Evolutionary conservation across 2,329 filamentous ascomycete species (phyloP).

Genomic region (Gaeumannomyces tritici): DNA sequence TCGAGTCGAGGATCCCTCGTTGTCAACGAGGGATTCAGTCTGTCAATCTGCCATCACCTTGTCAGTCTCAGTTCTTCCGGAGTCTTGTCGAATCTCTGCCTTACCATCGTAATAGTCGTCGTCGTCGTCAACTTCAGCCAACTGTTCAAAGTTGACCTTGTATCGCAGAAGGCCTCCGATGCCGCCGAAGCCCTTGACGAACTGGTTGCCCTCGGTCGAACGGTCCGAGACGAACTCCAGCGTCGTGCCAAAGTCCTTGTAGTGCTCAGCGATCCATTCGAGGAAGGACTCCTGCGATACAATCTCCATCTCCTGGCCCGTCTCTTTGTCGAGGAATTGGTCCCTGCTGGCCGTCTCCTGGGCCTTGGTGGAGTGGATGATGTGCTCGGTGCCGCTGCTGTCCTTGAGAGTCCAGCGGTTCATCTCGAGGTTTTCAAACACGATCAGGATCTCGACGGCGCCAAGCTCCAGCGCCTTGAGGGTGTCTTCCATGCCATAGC

Average conservation of each 20-base stretch:
- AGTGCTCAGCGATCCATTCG: slow-evolving; percentile 98
- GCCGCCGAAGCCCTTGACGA: slow-evolving; percentile 98
- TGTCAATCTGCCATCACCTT: slow-evolving; percentile 60
- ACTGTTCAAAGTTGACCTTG: slow-evolving; percentile 99
- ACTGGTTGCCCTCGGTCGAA: slow-evolving; percentile 97
- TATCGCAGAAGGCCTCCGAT: slow-evolving; percentile 96
- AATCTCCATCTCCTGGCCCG: slow-evolving; percentile 95
- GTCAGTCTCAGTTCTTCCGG: not conserved
- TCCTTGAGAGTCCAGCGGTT: slow-evolving; percentile 86
- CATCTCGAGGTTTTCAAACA: slow-evolving; percentile 95
- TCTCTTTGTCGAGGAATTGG: slow-evolving; percentile 90
- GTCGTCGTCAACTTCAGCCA: slow-evolving; percentile 83
- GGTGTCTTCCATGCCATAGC: slow-evolving; percentile 96
- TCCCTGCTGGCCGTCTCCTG: slow-evolving; percentile 68
- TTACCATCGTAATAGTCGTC: slow-evolving; percentile 78
- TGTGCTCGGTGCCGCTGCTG: slow-evolving; percentile 58
- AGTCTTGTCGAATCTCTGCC: slow-evolving; percentile 6
- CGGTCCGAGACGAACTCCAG: slow-evolving; percentile 97
- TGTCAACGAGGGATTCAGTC: slow-evolving; percentile 73
- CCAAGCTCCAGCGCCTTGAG: slow-evolving; percentile 93
- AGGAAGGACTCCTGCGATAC: slow-evolving; percentile 82
- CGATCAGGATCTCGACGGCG: slow-evolving; percentile 87
- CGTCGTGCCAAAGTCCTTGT: slow-evolving; percentile 92
- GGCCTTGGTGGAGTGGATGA: slow-evolving; percentile 81
- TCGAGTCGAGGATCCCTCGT: slow-evolving; percentile 73